These are phyloP conservation scores for Hyaloscypha hepaticicola DNA, from an alignment of 495 filamentous ascomycete species.

Conservation along the genomic window DNA sequence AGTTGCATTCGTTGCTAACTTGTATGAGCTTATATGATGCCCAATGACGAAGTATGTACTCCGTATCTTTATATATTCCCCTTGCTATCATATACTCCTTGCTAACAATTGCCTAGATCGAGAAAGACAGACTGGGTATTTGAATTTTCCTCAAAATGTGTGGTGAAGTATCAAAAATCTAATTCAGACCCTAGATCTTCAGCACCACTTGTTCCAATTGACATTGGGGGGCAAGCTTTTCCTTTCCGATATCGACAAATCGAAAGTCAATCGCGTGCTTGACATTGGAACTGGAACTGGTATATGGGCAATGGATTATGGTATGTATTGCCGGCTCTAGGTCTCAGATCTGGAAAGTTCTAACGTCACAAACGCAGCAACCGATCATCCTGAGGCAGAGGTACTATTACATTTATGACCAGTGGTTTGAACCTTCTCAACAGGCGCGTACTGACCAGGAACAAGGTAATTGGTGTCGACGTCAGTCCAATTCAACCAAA, in stretches of 20 bases:
- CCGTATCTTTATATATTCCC: background rate
- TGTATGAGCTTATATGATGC: conserved; percentile 38
- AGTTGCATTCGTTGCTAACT: background rate
- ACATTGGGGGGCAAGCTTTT: conserved; percentile 41
- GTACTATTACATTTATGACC: background rate
- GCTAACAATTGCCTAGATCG: too few relatives aligned
- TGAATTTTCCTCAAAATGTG: too few relatives aligned
- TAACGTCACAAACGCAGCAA: conserved; percentile 19
- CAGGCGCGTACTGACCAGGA: background rate
- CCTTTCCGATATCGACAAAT: conserved; percentile 34
- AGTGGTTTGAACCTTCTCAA: background rate
- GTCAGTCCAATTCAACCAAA: conserved; percentile 32
- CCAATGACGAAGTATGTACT: conserved; percentile 43
- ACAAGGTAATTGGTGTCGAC: conserved; percentile 48
- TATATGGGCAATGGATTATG: conserved; percentile 23
- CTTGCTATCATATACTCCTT: too few relatives aligned
- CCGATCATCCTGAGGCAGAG: conserved; percentile 38
- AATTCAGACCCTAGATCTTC: conserved; percentile 38
- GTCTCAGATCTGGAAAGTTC: background rate
- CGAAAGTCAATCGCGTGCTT: conserved; percentile 15
- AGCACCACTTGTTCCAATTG: conserved; percentile 45
- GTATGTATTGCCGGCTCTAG: background rate
- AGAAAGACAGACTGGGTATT: too few relatives aligned
- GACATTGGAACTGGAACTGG: conserved; percentile 27
- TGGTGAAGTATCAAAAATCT: too few relatives aligned